Evolutionary conservation across 2,329 filamentous ascomycete species (phyloP), one percentile per base, ranked within the genome.

Genomic region (Achaetomium macrosporum): DNA sequence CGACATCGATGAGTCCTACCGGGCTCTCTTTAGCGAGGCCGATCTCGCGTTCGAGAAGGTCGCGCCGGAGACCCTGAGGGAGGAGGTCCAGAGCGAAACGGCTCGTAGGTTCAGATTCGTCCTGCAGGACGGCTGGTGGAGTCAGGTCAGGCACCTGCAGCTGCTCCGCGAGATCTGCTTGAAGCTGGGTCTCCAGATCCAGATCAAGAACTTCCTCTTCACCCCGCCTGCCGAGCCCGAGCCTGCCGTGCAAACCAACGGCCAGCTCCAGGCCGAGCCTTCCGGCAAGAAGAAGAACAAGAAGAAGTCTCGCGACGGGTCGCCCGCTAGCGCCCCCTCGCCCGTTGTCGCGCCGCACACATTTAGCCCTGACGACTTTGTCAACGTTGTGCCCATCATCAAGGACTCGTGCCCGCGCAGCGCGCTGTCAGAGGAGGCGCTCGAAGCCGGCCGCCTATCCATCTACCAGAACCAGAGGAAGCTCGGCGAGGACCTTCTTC

Each of bases 401-500:
- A 97, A 97, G 76, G 91, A 99, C 68, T 93, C 93, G 4, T 85
- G 88, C 55, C 93, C 92, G 37, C 87, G 89, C 71, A 96, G 91
- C 68, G 77, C 89, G 25, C 79, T 99, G 56, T 92, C 93, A 0
- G 93, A 99, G 69, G 93, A 99, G 72, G 92, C 93, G 13, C 77
- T 99, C 41, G 93, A 99, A 70, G 93, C 92, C 53, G 93, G 93
- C 20, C 88, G 91, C 49, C 92, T 99, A 66, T 96, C 92, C n/a
- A 84, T 99, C 56, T 83, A 93, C 63, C 92, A 97, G 68, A 87
- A 89, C 67, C 90, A 99, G 75, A 92, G 88, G 73, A 93, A 96
- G 72, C 82, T 99, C 42, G 93, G 93, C 39, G 91, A 96, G 71
- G 93, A 99, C 70, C 80, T 99, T 52, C 81, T 99, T 30, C 76